Base-by-base conservation (phyloP, 2,329 filamentous ascomycete species). In the Trichophyton simii region DNA sequence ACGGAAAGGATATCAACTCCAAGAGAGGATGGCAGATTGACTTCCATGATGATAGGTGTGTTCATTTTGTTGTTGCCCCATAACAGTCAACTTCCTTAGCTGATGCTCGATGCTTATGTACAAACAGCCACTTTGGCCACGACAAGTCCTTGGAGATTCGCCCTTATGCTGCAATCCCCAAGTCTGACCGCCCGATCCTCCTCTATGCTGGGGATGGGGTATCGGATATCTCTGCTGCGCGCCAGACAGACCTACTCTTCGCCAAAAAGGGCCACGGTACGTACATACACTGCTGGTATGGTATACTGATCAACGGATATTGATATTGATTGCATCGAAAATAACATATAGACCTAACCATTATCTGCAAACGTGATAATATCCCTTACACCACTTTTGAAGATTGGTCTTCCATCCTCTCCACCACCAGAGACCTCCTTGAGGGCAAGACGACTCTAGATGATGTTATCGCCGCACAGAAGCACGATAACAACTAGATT, bases 191-290 rank as follows among this genome's bases (percentile, higher is more conserved):
- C 48, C 94, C 94, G 1, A 86, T 84, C 44, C 83, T 97, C 77
- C 90, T 97, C 73, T 99, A 99, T 70, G 92, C 94, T 36, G 94
- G 94, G 62, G 92, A 97, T 68, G 92, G 92, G 57, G 90, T 96
- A 3, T 95, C 89, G 2, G 92, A 97, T 72, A 79, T 97, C 59
- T 95, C 89, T 28, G 94, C 92, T 7, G 92, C 94, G 2, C 85
- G 87, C 68, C 91, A 97, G 79, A 96, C 91, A 1, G 91, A 97
- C 72, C 77, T 97, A 60, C 80, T 97, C 41, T 97, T 97, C 70
- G 92, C 92, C 60, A 96, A 96, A 80, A 87, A 88, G 66, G 92
- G 90, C 22, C 86, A 89, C 73, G 89, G 88, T 90, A 77, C 68
- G 80, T 70, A 34, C 55, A 6, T 38, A 38, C 34, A 1, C 34